Conservation (phyloP, 305 asterid species). For the Solanum aculeatissimum region DNA sequence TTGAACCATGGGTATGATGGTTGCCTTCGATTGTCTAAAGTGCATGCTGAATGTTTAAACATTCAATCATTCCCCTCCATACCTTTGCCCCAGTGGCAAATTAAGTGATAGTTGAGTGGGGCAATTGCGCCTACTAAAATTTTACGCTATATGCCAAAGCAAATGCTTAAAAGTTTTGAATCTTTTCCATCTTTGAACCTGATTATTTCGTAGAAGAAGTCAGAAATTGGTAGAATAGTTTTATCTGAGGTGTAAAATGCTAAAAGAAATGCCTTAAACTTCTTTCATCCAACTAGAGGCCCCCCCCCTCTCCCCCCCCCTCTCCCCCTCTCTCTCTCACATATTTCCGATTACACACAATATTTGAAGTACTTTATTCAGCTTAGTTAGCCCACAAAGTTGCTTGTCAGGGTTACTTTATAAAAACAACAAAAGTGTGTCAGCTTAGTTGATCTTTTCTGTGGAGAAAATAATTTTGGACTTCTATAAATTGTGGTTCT, state of each 20-base stretch:
- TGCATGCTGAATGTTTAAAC: not conserved
- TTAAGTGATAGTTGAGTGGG: not conserved
- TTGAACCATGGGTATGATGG: not conserved
- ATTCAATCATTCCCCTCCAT: not conserved
- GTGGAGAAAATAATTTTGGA: not conserved
- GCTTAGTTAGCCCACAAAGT: not conserved
- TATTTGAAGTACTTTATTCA: not conserved
- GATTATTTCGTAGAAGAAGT: not conserved
- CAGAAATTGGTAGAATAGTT: not conserved
- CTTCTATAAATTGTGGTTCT: not conserved
- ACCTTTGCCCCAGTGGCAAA: not conserved
- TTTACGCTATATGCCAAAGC: not conserved
- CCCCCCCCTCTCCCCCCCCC: not conserved
- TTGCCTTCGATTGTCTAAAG: not conserved
- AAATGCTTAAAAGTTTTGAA: not conserved
- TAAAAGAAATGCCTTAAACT: not conserved
- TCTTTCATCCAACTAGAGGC: not conserved
- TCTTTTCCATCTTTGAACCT: not conserved
- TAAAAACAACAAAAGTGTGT: not conserved
- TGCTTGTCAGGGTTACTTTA: not conserved
- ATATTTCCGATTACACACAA: not conserved
- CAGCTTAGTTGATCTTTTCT: not conserved
- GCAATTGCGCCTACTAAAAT: not conserved
- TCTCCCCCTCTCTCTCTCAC: not conserved
- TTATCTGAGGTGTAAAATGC: not conserved